Conservation (phyloP, 257 asterid genomes). For the Voacanga thouarsii region DNA sequence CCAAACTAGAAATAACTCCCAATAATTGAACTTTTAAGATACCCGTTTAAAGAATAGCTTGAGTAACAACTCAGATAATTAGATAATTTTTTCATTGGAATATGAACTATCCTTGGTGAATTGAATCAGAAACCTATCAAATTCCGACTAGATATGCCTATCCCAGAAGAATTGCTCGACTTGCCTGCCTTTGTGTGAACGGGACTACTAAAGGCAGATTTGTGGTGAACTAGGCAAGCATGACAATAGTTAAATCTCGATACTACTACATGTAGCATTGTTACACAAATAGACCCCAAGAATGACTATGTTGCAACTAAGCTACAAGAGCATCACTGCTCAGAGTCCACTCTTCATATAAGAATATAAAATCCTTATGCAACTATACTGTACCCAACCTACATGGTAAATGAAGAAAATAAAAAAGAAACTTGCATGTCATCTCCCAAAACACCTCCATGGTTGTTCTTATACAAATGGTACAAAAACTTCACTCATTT, state of each 20-base stretch:
- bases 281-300: neutral
- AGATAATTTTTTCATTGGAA: neutral
- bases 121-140: neutral
- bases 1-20: neutral
- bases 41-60: conserved; percentile 96
- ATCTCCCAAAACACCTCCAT: conserved; percentile 95
- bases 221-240: neutral
- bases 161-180: neutral
- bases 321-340: neutral
- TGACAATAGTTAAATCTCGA: neutral
- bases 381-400: neutral
- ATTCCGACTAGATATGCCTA: neutral
- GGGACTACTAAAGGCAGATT: neutral
- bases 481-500: conserved; percentile 78
- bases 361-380: neutral
- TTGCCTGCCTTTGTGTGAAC: neutral
- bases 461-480: conserved; percentile 74
- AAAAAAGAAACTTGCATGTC: conserved; percentile 65
- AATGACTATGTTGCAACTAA: neutral
- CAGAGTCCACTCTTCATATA: neutral
- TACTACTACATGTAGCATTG: neutral
- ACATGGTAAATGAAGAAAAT: conserved; percentile 1
- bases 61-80: conserved; percentile 20
- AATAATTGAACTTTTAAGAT: neutral
- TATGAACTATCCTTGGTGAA: neutral